Percentiles rank a stretch among this genome's conserved stretches.
phyloP scores from a whole-genome alignment of 306 rosid species.

The Acacia acuminata region DNA sequence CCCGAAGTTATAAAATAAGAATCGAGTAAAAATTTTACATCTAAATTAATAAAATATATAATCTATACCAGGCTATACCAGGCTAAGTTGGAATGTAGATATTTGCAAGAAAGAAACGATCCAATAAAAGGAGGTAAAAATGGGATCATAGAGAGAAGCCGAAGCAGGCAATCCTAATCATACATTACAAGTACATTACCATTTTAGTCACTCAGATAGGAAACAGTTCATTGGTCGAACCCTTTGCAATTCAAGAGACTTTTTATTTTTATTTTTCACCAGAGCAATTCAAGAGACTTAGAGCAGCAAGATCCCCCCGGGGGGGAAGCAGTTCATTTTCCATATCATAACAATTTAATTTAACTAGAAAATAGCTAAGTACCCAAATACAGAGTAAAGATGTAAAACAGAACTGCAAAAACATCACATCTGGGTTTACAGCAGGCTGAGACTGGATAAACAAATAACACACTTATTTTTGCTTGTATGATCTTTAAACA shows the following conservation, averaged over 20 bases:
- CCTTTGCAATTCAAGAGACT: neutral
- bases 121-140: neutral
- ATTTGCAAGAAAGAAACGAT: neutral
- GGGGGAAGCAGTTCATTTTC: slow-evolving; percentile 27
- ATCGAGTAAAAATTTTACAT: neutral
- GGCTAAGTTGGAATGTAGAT: neutral
- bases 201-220: neutral
- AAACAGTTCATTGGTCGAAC: neutral
- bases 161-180: slow-evolving; percentile 2
- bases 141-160: neutral
- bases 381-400: slow-evolving; percentile 28
- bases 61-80: neutral
- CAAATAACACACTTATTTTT: slow-evolving; percentile 46
- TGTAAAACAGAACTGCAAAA: slow-evolving; percentile 29
- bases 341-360: slow-evolving; percentile 36
- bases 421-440: slow-evolving; percentile 29
- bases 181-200: neutral
- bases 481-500: slow-evolving; percentile 24
- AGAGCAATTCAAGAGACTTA: no score
- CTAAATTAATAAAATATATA: neutral
- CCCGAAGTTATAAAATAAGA: neutral
- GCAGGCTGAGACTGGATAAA: slow-evolving; percentile 28
- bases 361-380: slow-evolving; percentile 19
- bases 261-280: no score
- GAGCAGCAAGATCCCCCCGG: neutral